A percentile compares a stretch with the other conserved stretches of the same genome.
These are phyloP conservation scores for Fusarium sp. DNA, from an alignment of 2,329 filamentous ascomycete species.

Conservation along the genomic window DNA sequence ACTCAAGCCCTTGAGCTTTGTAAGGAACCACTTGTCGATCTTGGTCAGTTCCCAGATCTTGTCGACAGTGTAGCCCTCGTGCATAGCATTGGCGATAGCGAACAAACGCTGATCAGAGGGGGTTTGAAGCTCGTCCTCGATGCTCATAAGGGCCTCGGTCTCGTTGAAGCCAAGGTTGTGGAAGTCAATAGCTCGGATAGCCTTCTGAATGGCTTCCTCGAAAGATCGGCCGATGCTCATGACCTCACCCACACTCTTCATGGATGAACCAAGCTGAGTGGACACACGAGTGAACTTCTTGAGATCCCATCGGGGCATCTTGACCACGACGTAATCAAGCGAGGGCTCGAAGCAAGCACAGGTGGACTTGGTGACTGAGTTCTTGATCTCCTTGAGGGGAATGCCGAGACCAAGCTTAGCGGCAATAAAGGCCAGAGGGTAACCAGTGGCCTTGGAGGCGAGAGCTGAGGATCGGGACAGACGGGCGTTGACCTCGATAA, in stretches of 20 bases:
- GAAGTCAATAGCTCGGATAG: slow-evolving; percentile 94
- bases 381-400: slow-evolving; percentile 94
- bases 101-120: slow-evolving; percentile 98
- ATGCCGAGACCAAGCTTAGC: slow-evolving; percentile 96
- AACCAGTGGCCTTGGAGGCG: slow-evolving; percentile 96
- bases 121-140: slow-evolving; percentile 95
- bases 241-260: slow-evolving; percentile 99
- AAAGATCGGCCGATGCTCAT: slow-evolving; percentile 98
- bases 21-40: slow-evolving; percentile 99
- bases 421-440: slow-evolving; percentile 94
- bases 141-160: slow-evolving; percentile 91
- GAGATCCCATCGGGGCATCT: slow-evolving; percentile 98
- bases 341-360: slow-evolving; percentile 99
- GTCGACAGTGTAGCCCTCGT: slow-evolving; percentile 90
- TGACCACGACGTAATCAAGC: slow-evolving; percentile 97
- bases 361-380: slow-evolving; percentile 94
- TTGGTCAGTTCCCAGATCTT: slow-evolving; percentile 99
- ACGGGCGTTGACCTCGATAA: slow-evolving; percentile 98
- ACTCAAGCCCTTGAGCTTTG: slow-evolving; percentile 89
- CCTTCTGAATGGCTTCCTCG: slow-evolving; percentile 98
- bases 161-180: slow-evolving; percentile 96
- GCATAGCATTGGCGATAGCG: slow-evolving; percentile 98
- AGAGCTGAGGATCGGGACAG: slow-evolving; percentile 94
- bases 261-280: slow-evolving; percentile 94
- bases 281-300: slow-evolving; percentile 99